A percentile compares a stretch with the other conserved stretches of the same genome.
phyloP scores from a whole-genome alignment of 2,329 filamentous ascomycete genomes.

The Fusarium sp. region DNA sequence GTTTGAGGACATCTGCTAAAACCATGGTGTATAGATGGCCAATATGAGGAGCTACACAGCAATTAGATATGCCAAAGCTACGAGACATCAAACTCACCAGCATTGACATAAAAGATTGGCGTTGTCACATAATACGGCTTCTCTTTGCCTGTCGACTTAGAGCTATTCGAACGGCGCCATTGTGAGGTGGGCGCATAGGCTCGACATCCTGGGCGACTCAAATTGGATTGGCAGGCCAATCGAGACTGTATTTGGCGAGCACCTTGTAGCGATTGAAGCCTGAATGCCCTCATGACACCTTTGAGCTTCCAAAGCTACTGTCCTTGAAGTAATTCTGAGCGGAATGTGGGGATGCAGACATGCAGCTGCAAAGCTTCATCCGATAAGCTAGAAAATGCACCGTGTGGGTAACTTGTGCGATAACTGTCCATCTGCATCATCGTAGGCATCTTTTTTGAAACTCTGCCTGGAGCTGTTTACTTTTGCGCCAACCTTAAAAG shows the following conservation, averaged over 20 bases:
- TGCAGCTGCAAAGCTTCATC: slow-evolving; percentile 19
- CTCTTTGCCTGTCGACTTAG: slow-evolving; percentile 60
- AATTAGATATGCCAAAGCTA: neutral
- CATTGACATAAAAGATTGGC: slow-evolving; percentile 99
- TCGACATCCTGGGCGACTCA: slow-evolving; percentile 48
- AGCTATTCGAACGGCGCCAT: slow-evolving; percentile 51
- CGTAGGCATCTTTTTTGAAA: slow-evolving; percentile 24
- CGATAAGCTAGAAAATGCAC: slow-evolving; percentile 35
- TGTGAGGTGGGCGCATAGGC: slow-evolving; percentile 39
- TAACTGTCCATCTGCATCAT: slow-evolving; percentile 39
- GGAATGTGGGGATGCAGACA: slow-evolving; percentile 23
- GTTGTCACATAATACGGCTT: slow-evolving; percentile 97
- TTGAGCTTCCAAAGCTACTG: neutral
- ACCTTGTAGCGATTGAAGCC: slow-evolving; percentile 44
- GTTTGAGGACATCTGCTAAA: slow-evolving; percentile 88
- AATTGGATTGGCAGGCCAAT: slow-evolving; percentile 32
- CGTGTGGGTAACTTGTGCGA: slow-evolving; percentile 31
- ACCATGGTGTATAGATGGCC: slow-evolving; percentile 96
- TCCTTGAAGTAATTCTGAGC: neutral
- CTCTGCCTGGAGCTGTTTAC: slow-evolving; percentile 12
- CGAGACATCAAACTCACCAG: slow-evolving; percentile 64
- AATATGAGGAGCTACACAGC: slow-evolving; percentile 82
- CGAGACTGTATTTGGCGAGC: slow-evolving; percentile 38
- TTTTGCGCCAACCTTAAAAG: slow-evolving; percentile 40
- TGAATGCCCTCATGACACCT: slow-evolving; percentile 47